Evolutionary conservation across 768 basidiomycete genomes (phyloP).

Genomic region (Crassisporium funariophilum): DNA sequence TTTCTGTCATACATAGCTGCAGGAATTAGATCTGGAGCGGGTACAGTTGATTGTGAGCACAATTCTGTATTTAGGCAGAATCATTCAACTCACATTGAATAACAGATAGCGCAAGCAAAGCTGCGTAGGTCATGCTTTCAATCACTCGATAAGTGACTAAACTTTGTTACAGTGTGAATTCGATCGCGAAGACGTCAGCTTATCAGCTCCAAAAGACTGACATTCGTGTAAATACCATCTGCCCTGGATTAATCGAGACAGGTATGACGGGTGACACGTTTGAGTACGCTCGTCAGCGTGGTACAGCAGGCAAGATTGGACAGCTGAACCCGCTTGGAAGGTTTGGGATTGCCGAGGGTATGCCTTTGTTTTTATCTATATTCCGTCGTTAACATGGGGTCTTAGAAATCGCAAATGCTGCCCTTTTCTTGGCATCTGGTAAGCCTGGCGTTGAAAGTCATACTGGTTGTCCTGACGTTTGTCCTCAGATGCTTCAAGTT

Average conservation of each 20-base stretch:
- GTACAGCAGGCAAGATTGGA: slow-evolving; percentile 76
- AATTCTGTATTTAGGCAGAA: not conserved
- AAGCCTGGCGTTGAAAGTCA: slow-evolving; percentile 21
- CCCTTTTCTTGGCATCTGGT: slow-evolving; percentile 89
- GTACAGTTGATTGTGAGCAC: slow-evolving; percentile 74
- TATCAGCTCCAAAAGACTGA: slow-evolving; percentile 82
- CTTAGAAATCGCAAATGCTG: slow-evolving; percentile 83
- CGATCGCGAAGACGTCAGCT: slow-evolving; percentile 79
- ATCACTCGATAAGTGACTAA: not conserved
- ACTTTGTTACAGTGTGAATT: slow-evolving; percentile 68
- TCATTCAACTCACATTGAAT: not conserved
- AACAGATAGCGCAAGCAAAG: slow-evolving; percentile 88
- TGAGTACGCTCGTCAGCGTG: slow-evolving; percentile 72
- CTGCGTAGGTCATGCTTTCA: slow-evolving; percentile 61
- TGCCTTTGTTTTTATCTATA: slow-evolving; percentile 14
- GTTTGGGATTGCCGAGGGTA: slow-evolving; percentile 82
- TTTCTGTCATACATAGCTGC: slow-evolving; percentile 55
- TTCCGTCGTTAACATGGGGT: slow-evolving; percentile 10
- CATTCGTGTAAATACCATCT: slow-evolving; percentile 87
- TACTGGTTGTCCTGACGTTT: slow-evolving; percentile 2
- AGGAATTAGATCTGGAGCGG: slow-evolving; percentile 81
- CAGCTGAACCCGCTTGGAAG: slow-evolving; percentile 83
- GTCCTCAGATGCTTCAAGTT: slow-evolving; percentile 78
- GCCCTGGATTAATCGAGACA: slow-evolving; percentile 92
- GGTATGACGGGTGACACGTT: slow-evolving; percentile 86